Evolutionary conservation across 164 flowering plant genomes (phyloP).

Genomic region (Vitis labrusca): DNA sequence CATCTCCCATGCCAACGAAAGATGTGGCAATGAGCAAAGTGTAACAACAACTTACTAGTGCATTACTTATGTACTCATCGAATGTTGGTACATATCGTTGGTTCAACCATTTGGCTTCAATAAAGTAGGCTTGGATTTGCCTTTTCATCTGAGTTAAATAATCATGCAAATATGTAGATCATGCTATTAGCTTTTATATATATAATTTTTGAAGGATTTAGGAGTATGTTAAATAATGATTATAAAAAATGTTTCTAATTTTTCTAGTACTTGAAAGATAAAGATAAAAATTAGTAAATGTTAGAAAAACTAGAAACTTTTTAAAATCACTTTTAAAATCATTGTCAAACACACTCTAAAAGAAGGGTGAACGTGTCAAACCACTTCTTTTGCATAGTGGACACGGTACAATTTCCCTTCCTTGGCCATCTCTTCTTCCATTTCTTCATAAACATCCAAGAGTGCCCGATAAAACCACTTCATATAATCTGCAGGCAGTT

Average conservation of each 20-base stretch:
- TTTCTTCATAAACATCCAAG: constrained; percentile 24
- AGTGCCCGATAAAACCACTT: constrained; percentile 15
- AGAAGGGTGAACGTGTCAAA: neutral
- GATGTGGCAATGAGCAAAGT: neutral
- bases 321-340: too few relatives aligned
- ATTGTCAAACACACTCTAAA: too few relatives aligned
- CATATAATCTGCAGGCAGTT: constrained; percentile 32
- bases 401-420: constrained; percentile 13
- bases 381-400: constrained; percentile 20
- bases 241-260: too few relatives aligned
- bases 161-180: too few relatives aligned
- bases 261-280: too few relatives aligned
- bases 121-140: neutral
- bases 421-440: constrained; percentile 11
- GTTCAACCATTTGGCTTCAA: constrained; percentile 3
- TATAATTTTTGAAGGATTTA: too few relatives aligned
- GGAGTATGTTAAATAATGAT: too few relatives aligned
- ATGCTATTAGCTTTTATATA: too few relatives aligned
- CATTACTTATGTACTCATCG: neutral
- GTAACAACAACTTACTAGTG: neutral
- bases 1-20: constrained; percentile 5
- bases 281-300: too few relatives aligned
- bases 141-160: neutral
- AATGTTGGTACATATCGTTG: neutral
- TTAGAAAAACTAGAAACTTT: too few relatives aligned